Evolutionary conservation across 441 rosid genomes (phyloP).

Genomic region (Mallotus repandus): DNA sequence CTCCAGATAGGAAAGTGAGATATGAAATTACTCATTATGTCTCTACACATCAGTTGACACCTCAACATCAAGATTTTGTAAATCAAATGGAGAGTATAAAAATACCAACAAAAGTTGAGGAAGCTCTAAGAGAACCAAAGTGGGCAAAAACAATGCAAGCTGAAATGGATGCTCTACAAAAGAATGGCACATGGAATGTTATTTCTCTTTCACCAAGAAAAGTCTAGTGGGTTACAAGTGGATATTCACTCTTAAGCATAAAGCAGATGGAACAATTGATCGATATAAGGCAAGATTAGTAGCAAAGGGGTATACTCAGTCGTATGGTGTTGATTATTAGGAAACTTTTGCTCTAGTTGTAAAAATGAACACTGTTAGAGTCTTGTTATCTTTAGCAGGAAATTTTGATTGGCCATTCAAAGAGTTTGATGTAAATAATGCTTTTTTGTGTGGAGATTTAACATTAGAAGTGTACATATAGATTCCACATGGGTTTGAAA

Average conservation of each 20-base stretch:
- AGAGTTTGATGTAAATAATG: too few relatives aligned
- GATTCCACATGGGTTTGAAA: neutral
- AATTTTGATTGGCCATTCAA: neutral
- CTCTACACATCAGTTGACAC: neutral
- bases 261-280: neutral
- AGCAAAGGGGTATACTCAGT: neutral
- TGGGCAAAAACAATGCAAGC: neutral
- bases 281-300: neutral
- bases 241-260: neutral
- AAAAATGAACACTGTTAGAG: constrained; percentile 6
- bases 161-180: too few relatives aligned
- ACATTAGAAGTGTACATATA: constrained; percentile 3
- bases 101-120: neutral
- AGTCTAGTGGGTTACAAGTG: neutral
- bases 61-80: constrained; percentile 3
- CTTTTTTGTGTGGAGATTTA: neutral
- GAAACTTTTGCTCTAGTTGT: constrained; percentile 3
- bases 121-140: neutral
- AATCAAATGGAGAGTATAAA: neutral
- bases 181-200: too few relatives aligned
- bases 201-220: neutral
- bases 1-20: neutral
- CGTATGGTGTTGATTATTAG: neutral
- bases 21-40: constrained; percentile 1
- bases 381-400: constrained; percentile 5